Conservation (phyloP, 352 stramenopile genomes). For the Globisporangium acanthophoron region DNA sequence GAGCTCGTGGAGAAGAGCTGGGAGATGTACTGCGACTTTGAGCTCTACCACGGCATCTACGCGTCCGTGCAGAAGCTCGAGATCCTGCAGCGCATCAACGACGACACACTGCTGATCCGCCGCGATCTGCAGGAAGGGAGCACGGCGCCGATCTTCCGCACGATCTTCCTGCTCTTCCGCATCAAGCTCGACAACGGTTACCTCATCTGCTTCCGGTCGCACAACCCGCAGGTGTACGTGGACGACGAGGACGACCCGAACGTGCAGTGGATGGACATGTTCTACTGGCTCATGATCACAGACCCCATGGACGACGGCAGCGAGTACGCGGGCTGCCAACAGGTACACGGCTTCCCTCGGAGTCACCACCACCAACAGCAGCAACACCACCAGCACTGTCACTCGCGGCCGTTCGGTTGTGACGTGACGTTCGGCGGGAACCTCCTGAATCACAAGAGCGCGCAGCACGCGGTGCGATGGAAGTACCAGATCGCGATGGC, state of each 20-base stretch:
- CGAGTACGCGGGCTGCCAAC: background rate
- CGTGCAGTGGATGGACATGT: constrained; percentile 85
- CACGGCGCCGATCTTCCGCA: constrained; percentile 62
- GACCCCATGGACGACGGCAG: constrained; percentile 26
- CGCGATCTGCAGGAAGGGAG: constrained; percentile 62
- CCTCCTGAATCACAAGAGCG: constrained; percentile 41
- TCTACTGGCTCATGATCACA: constrained; percentile 82
- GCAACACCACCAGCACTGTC: constrained; percentile 8
- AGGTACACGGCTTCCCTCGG: background rate
- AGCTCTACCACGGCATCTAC: constrained; percentile 75
- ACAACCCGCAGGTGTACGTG: constrained; percentile 56
- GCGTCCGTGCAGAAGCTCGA: constrained; percentile 73
- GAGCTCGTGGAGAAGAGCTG: constrained; percentile 71
- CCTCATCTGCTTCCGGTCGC: constrained; percentile 78
- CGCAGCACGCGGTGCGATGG: constrained; percentile 60
- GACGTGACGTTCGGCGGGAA: constrained; percentile 55
- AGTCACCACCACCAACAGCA: background rate
- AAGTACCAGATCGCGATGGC: constrained; percentile 84
- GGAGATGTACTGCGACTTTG: constrained; percentile 78
- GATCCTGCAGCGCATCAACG: constrained; percentile 71
- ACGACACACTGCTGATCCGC: constrained; percentile 72
- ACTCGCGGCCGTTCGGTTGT: constrained; percentile 5
- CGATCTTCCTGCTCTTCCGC: constrained; percentile 69
- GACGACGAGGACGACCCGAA: constrained; percentile 77
- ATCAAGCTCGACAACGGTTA: constrained; percentile 63